phyloP scores from a whole-genome alignment of 306 rosid genomes.

The Albizia julibrissin region DNA sequence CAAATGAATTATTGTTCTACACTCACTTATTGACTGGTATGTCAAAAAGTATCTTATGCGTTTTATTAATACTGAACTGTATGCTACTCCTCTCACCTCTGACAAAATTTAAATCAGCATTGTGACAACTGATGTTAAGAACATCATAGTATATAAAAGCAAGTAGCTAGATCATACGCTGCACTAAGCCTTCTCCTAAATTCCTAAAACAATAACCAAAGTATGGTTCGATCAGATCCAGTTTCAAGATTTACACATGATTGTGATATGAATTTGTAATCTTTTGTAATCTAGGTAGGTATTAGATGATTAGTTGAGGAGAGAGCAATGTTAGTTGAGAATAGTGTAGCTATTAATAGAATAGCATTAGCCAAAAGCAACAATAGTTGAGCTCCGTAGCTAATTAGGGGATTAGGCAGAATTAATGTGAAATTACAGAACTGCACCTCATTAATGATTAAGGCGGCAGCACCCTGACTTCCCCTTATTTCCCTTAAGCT shows the following conservation, averaged over 20 bases:
- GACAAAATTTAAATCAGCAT: not conserved
- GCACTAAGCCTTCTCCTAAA: not conserved
- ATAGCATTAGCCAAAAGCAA: no score
- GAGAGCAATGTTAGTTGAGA: no score
- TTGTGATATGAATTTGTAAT: no score
- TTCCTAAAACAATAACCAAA: not conserved
- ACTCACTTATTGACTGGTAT: conserved; percentile 87
- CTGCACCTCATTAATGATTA: no score
- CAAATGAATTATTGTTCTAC: conserved; percentile 71
- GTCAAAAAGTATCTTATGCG: not conserved
- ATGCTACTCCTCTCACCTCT: not conserved
- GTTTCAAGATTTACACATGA: not conserved
- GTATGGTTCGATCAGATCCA: not conserved
- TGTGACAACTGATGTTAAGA: not conserved
- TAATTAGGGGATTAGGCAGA: no score
- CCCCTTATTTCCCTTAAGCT: no score
- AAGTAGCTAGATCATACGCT: not conserved
- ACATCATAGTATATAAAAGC: not conserved
- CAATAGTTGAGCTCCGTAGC: no score
- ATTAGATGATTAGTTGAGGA: no score
- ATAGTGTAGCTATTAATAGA: no score
- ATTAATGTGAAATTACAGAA: no score
- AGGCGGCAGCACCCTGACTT: no score
- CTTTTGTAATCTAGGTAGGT: no score
- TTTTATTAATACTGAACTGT: conserved; percentile 4